These are phyloP conservation scores for Fusarium subtropicale DNA, from an alignment of 2,329 filamentous ascomycete genomes.

Conservation along the genomic window DNA sequence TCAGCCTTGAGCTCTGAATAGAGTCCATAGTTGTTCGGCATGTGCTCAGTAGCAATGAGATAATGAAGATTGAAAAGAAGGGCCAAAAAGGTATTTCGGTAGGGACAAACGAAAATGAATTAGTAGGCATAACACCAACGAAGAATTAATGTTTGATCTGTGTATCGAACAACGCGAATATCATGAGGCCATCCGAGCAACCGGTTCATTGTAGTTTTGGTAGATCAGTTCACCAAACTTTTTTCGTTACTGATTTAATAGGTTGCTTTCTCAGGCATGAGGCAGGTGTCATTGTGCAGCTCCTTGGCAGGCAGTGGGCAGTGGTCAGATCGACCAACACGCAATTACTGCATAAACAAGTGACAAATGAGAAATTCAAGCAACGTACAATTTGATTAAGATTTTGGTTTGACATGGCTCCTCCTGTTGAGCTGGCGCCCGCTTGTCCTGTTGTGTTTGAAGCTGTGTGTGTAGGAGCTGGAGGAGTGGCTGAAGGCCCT, in stretches of 20 bases:
- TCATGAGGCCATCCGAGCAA: neutral
- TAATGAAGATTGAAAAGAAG: neutral
- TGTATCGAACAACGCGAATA: neutral
- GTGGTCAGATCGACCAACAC: neutral
- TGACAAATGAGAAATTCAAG: conserved; percentile 33
- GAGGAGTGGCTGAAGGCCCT: conserved; percentile 51
- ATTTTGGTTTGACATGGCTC: conserved; percentile 82
- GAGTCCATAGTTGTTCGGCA: neutral
- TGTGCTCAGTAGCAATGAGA: neutral
- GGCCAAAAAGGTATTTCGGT: neutral
- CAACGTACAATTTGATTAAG: conserved; percentile 91
- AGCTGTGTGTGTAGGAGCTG: conserved; percentile 47
- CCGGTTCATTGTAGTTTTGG: neutral
- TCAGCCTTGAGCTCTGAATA: conserved; percentile 1
- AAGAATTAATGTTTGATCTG: neutral
- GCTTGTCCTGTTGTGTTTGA: conserved; percentile 47
- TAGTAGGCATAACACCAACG: neutral
- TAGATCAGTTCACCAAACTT: neutral
- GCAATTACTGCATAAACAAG: neutral
- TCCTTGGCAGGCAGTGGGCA: neutral
- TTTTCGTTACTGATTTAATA: neutral
- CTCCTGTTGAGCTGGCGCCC: conserved; percentile 50
- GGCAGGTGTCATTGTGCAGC: neutral
- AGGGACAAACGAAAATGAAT: neutral
- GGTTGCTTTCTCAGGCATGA: neutral